Evolutionary conservation across 805 yeast genomes (phyloP).

Genomic region (Yamadazyma insecticola): DNA sequence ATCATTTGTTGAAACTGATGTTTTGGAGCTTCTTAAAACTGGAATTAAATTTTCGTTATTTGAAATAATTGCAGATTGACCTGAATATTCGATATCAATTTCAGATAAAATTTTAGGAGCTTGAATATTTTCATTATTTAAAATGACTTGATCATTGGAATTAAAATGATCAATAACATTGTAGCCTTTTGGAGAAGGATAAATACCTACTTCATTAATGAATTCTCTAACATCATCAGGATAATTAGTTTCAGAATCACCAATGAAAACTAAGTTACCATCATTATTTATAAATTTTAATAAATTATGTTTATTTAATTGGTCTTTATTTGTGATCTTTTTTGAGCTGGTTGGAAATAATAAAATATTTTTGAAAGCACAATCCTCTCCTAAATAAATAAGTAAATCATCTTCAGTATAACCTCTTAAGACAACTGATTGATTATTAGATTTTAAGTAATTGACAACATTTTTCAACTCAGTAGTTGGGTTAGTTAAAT

Average conservation of each 20-base stretch:
- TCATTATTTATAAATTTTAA: conserved; percentile 59
- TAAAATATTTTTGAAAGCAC: conserved; percentile 11
- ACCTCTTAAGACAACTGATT: conserved; percentile 10
- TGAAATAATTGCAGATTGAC: conserved; percentile 66
- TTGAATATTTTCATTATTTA: conserved; percentile 24
- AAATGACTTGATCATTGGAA: conserved; percentile 23
- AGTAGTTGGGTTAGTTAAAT: conserved; percentile 13
- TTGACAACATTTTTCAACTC: conserved; percentile 18
- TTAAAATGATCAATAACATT: conserved; percentile 62
- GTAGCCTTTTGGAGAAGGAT: conserved; percentile 74
- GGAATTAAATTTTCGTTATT: conserved; percentile 72
- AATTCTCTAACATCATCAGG: conserved; percentile 52
- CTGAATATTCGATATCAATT: conserved; percentile 26
- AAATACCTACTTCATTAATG: conserved; percentile 76
- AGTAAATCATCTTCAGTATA: conserved; percentile 19
- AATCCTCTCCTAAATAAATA: conserved; percentile 4
- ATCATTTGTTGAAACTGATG: conserved; percentile 54
- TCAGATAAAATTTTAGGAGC: conserved; percentile 14
- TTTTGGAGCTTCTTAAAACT: conserved; percentile 57
- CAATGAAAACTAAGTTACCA: conserved; percentile 72
- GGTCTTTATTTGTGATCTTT: conserved; percentile 23
- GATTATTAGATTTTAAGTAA: conserved; percentile 14
- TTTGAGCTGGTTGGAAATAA: conserved; percentile 34
- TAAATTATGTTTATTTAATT: conserved; percentile 36
- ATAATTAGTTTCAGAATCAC: conserved; percentile 32